Base-by-base conservation (phyloP, 352 stramenopile genomes). In the Pythium sp. region DNA sequence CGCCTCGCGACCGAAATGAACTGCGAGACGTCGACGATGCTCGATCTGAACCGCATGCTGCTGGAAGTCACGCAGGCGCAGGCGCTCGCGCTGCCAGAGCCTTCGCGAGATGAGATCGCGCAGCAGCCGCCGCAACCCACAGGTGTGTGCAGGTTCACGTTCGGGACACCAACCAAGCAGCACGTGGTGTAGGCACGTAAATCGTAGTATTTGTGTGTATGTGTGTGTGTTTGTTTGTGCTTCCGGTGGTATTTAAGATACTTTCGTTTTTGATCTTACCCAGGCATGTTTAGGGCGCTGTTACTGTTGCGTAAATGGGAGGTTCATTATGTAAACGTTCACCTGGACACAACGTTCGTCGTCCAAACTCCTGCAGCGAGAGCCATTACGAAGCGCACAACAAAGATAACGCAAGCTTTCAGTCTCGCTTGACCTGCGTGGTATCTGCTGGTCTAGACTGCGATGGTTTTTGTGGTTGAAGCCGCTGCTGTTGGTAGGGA, bases 1-100 rank as follows among this genome's bases (percentile, higher is more conserved):
- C 82, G 75, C 15, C 71, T 92, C 26, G 79, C 82, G 5, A 77
- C 70, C 20, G 82, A 90, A 58, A 90, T 89, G 84, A 86, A 86
- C 59, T 89, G 79, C 67, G 79, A 90, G 38, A 61, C 79, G 3
- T 63, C 72, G 38, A 85, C 86, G 14, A 58, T 89, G 28, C 41
- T 83, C 46, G 81, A 89, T 58, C 73, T 92, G n/a, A 81, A 77
- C 46, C 77, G 82, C 2, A 87, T 92, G 60, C 74, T 85, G 22
- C 61, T 53, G 2, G 80, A 81, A 47, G 64, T 87, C 24, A 63
- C 79, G 5, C 82, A 72, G 18, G 61, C 41, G 8, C 64, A 69
- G 5, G 41, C 41, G 63, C 53, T 62, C 26, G 62, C 24, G 28
- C 28, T 32, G 54, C 54, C 43, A 28, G 26, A 69, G 14, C 58